Percentiles rank a stretch among this genome's conserved stretches.
Conservation (phyloP, 1,284 basidiomycete species). For the Cryptococcus depauperatus region DNA sequence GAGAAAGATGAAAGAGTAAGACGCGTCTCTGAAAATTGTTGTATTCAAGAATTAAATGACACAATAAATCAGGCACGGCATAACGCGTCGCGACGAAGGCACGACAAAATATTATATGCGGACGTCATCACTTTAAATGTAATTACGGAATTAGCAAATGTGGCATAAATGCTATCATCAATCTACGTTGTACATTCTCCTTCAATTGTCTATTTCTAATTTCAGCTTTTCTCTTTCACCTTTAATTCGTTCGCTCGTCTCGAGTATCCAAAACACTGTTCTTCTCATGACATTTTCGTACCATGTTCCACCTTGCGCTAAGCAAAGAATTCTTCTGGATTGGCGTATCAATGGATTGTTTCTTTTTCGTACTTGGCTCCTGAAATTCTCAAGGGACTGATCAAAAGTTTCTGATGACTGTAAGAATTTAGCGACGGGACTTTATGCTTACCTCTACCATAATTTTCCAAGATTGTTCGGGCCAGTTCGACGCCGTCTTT, state of each 20-base stretch:
- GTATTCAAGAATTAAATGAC: too few species aligned
- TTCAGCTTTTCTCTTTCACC: neutral
- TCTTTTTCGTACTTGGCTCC: neutral
- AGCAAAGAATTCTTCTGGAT: slow-evolving; percentile 12
- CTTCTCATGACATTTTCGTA: neutral
- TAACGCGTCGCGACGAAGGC: too few species aligned
- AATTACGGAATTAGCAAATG: neutral
- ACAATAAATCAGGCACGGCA: too few species aligned
- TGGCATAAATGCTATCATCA: neutral
- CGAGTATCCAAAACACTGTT: slow-evolving; percentile 9
- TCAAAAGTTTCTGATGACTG: slow-evolving; percentile 1
- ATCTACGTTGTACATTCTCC: neutral
- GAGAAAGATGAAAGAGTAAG: too few species aligned
- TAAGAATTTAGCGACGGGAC: neutral
- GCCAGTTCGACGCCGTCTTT: slow-evolving; percentile 16
- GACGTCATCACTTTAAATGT: neutral
- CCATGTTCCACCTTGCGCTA: slow-evolving; percentile 14
- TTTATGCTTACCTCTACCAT: neutral
- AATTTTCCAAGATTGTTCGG: neutral
- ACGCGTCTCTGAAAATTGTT: too few species aligned
- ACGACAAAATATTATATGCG: neutral
- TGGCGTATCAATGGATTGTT: slow-evolving; percentile 14
- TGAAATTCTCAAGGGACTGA: slow-evolving; percentile 5
- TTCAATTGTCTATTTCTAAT: neutral
- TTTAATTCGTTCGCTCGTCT: slow-evolving; percentile 6